Evolutionary conservation across 495 filamentous ascomycete genomes (phyloP).

Genomic region (Penicillium verhagenii): DNA sequence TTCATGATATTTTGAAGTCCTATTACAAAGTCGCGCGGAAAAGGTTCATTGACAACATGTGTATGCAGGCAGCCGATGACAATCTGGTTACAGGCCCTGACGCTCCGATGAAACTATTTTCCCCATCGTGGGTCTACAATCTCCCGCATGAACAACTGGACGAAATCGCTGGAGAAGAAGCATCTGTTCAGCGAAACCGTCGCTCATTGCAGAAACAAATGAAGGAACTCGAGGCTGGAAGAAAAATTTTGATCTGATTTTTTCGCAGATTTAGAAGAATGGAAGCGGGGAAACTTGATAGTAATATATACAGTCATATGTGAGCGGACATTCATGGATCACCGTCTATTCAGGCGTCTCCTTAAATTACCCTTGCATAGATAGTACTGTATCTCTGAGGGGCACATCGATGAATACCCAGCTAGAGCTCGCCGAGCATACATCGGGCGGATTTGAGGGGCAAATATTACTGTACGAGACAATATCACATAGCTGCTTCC

Average conservation of each 20-base stretch:
- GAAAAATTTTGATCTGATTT: slow-evolving; percentile 13
- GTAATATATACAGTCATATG: too few species aligned
- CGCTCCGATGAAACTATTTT: slow-evolving; percentile 34
- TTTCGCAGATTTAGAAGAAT: too few species aligned
- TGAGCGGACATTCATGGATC: too few species aligned
- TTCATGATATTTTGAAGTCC: slow-evolving; percentile 40
- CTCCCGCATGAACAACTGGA: slow-evolving; percentile 38
- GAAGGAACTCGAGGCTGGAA: not conserved
- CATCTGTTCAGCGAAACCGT: not conserved
- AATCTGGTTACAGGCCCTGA: slow-evolving; percentile 35
- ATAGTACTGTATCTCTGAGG: too few species aligned
- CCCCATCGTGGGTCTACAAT: slow-evolving; percentile 31
- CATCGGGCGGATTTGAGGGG: too few species aligned
- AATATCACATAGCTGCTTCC: too few species aligned
- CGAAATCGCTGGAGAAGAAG: slow-evolving; percentile 47
- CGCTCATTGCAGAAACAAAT: not conserved
- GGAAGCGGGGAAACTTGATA: too few species aligned
- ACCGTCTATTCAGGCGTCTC: too few species aligned
- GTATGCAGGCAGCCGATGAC: slow-evolving; percentile 38
- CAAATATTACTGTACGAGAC: too few species aligned
- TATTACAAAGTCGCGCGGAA: slow-evolving; percentile 41
- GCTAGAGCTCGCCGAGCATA: too few species aligned
- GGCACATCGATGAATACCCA: too few species aligned
- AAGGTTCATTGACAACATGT: slow-evolving; percentile 34
- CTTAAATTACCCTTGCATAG: too few species aligned